Evolutionary conservation across 2,329 filamentous ascomycete genomes (phyloP).

Genomic region (Fusarium multiceps): DNA sequence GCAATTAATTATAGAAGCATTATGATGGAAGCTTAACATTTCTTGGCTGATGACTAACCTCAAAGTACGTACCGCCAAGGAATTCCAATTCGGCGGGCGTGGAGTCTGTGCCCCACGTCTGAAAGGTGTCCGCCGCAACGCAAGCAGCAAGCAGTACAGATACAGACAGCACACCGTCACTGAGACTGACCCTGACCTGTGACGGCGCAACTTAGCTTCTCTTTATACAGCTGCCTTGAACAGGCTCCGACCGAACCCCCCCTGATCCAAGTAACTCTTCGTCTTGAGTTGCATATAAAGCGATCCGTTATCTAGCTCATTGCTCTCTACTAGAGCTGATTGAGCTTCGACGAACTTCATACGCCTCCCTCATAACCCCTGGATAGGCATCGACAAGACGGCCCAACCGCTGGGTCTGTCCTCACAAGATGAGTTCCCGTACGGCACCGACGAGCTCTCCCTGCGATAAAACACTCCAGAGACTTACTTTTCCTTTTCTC

Average conservation of each 20-base stretch:
- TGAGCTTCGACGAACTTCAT: constrained; percentile 35
- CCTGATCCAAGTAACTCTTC: neutral
- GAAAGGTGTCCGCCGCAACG: constrained; percentile 47
- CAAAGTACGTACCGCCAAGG: constrained; percentile 33
- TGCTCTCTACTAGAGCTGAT: constrained; percentile 35
- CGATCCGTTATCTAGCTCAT: constrained; percentile 17
- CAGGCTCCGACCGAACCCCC: constrained; percentile 26
- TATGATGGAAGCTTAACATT: neutral
- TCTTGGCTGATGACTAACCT: constrained; percentile 32
- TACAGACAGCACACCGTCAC: constrained; percentile 41
- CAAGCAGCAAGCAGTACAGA: constrained; percentile 30
- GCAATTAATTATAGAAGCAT: neutral
- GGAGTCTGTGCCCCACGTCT: constrained; percentile 42
- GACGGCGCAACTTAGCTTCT: constrained; percentile 41
- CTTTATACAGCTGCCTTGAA: constrained; percentile 45
- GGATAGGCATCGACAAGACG: constrained; percentile 46
- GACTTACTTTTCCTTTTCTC: constrained; percentile 23
- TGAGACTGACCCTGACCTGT: constrained; percentile 42
- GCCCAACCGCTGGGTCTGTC: constrained; percentile 49
- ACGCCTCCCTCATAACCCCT: constrained; percentile 36
- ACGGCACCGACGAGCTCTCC: constrained; percentile 36
- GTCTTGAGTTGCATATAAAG: neutral
- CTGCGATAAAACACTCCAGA: constrained; percentile 10
- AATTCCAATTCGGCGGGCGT: constrained; percentile 17
- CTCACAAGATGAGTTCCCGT: constrained; percentile 56